A percentile compares a stretch with the other conserved stretches of the same genome.
phyloP scores from a whole-genome alignment of 2,329 filamentous ascomycete species.

The Chlorencoelia australis region DNA sequence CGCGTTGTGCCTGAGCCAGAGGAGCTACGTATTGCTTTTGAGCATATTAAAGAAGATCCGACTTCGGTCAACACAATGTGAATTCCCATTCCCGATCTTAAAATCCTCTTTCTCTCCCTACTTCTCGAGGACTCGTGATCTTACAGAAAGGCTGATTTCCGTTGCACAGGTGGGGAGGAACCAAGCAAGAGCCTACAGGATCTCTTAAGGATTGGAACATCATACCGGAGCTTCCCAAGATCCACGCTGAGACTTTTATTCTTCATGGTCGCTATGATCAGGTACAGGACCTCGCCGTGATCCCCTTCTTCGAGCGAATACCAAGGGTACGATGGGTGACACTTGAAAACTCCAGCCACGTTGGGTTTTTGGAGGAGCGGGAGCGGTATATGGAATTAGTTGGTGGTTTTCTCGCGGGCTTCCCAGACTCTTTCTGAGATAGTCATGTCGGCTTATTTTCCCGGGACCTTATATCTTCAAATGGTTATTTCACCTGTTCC shows the following conservation, averaged over 20 bases:
- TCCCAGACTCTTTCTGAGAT: too few species aligned
- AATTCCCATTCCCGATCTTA: conserved; percentile 4
- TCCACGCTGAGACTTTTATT: conserved; percentile 31
- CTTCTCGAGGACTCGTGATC: neutral
- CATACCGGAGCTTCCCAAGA: conserved; percentile 27
- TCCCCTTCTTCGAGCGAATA: conserved; percentile 30
- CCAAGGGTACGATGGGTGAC: conserved; percentile 32
- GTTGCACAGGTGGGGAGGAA: conserved; percentile 28
- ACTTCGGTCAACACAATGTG: conserved; percentile 24
- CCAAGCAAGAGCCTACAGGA: conserved; percentile 31
- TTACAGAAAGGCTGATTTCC: neutral
- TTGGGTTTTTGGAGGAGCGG: conserved; percentile 30
- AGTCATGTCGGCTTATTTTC: too few species aligned
- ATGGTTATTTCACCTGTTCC: too few species aligned
- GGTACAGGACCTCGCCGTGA: conserved; percentile 24
- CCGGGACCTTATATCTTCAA: too few species aligned
- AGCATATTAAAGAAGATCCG: conserved; percentile 12
- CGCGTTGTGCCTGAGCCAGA: conserved; percentile 10
- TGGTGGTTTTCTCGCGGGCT: conserved; percentile 22
- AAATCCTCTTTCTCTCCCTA: neutral
- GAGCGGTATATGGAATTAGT: conserved; percentile 29
- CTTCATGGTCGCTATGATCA: conserved; percentile 34
- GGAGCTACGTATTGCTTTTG: conserved; percentile 8
- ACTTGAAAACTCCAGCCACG: conserved; percentile 20
- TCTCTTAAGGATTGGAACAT: conserved; percentile 32